Evolutionary conservation across 2,329 filamentous ascomycete genomes (phyloP), one percentile per base, ranked within the genome.

Genomic region (Helotiales sp.): DNA sequence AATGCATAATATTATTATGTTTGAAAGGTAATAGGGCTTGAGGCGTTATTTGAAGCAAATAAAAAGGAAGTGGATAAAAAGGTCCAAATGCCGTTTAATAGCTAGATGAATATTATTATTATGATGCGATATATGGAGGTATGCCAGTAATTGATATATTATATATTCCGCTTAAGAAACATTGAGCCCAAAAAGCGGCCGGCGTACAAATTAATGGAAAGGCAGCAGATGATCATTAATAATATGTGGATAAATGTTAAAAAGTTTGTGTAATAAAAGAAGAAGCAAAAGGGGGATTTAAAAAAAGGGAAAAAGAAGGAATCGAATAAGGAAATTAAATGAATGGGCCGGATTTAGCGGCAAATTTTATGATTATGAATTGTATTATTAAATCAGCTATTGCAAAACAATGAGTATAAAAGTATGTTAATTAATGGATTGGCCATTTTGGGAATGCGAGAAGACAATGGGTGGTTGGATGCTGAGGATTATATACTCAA

Each of bases 331-430:
- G 63, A 65, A 43, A 60, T 64, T 45, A 52, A 45, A 28, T 64
- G 37, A 57, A 67, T 40, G 37, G 67, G 34, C n/a, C n/a, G n/a
- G n/a, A n/a, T n/a, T n/a, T n/a, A n/a, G n/a, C n/a, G n/a, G n/a
- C n/a, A n/a, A n/a, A n/a, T n/a, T n/a, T n/a, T 69, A 69, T 45
- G 49, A 69, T 37, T 67, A 61, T 30, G 34, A 34, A 22, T 64
- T 68, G 24, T n/a, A 69, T 69, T 40, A 69, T 49, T 52, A 26
- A 57, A 57, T 65, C 67, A 20, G 61, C n/a, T n/a, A n/a, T n/a
- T n/a, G n/a, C n/a, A n/a, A 32, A 32, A 32, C 10, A 32, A 32
- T 10, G 10, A 32, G 30, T 32, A 32, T 32, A 32, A 32, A 10
- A 32, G 30, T 32, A 32, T 32, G 10, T 32, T 32, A 32, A 32